A percentile compares a stretch with the other conserved stretches of the same genome.
Evolutionary conservation across 2,329 filamentous ascomycete genomes (phyloP).

Genomic region (Xylaria multiplex): DNA sequence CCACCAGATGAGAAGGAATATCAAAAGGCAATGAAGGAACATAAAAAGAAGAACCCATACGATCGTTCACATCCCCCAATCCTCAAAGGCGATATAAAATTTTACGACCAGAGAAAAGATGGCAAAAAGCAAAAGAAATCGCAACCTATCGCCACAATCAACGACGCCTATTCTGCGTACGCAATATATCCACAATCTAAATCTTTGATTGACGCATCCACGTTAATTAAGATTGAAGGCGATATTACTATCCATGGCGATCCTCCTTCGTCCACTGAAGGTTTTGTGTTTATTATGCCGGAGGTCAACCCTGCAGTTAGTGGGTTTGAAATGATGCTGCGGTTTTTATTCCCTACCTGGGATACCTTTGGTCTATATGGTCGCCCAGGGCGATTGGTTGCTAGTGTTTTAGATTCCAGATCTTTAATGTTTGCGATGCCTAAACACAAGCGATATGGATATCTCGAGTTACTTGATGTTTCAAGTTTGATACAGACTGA

Average conservation of each 20-base stretch:
- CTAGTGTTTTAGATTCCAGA: conserved; percentile 84
- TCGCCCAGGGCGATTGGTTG: conserved; percentile 84
- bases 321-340: conserved; percentile 94
- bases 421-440: conserved; percentile 99
- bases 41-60: conserved; percentile 85
- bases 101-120: conserved; percentile 82
- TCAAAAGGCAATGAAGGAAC: conserved; percentile 81
- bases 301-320: conserved; percentile 90
- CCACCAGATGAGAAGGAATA: conserved; percentile 95
- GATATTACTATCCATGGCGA: conserved; percentile 86
- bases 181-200: conserved; percentile 96
- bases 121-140: conserved; percentile 91
- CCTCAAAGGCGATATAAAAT: conserved; percentile 90
- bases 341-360: conserved; percentile 92
- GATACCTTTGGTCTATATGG: conserved; percentile 94
- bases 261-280: conserved; percentile 81
- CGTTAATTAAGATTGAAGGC: conserved; percentile 92
- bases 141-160: conserved; percentile 89
- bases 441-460: conserved; percentile 85
- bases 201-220: conserved; percentile 92
- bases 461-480: conserved; percentile 89
- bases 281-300: conserved; percentile 98
- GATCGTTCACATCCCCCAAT: conserved; percentile 73
- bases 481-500: conserved; percentile 80
- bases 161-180: conserved; percentile 89